phyloP scores from a whole-genome alignment of 495 filamentous ascomycete species.

The Penicillium antarcticum region DNA sequence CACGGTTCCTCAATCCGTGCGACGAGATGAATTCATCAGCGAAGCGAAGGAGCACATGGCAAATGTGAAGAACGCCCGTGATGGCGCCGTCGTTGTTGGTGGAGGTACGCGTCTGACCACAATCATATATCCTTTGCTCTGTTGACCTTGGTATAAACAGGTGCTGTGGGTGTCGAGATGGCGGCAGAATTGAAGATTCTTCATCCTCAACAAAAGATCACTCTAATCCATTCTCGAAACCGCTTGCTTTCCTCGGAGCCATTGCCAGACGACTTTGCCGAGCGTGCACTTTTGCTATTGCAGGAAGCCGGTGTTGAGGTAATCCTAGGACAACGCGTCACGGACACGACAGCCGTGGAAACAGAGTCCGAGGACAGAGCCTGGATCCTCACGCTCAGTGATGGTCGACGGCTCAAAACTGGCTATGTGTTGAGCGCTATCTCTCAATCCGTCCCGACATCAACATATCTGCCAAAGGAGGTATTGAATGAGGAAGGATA shows the following conservation, averaged over 20 bases:
- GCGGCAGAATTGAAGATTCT: conserved; percentile 62
- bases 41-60: conserved; percentile 40
- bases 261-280: conserved; percentile 62
- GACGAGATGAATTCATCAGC: conserved; percentile 51
- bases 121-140: conserved; percentile 9
- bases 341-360: conserved; percentile 25
- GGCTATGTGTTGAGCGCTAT: conserved; percentile 60
- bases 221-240: conserved; percentile 62
- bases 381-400: conserved; percentile 52
- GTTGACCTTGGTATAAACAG: conserved; percentile 21
- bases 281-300: conserved; percentile 47
- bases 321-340: conserved; percentile 49
- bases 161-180: conserved; percentile 71
- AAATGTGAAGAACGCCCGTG: conserved; percentile 23
- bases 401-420: conserved; percentile 49
- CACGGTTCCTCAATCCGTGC: conserved; percentile 55
- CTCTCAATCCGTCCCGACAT: conserved; percentile 51
- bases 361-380: conserved; percentile 36
- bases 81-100: conserved; percentile 60
- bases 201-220: conserved; percentile 56
- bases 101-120: conserved; percentile 33
- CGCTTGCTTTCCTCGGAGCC: conserved; percentile 64
- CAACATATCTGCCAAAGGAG: conserved; percentile 48
- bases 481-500: conserved; percentile 53
- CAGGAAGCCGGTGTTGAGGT: conserved; percentile 54